Base-by-base conservation (phyloP, 768 basidiomycete genomes). In the Suillus bovinus region DNA sequence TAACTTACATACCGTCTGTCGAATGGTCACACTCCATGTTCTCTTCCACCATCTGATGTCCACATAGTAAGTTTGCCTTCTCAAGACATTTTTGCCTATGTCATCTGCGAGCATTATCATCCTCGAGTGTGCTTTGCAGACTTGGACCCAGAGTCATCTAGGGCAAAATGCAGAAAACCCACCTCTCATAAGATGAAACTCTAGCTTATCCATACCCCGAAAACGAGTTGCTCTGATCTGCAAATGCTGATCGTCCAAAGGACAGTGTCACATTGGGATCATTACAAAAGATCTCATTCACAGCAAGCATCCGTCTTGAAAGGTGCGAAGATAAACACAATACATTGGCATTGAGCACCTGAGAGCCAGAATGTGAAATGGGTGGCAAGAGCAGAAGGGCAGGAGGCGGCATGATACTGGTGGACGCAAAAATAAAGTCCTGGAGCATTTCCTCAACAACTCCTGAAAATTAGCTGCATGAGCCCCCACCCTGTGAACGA, bases 381-480 rank as follows among this genome's bases (percentile, higher is more conserved):
- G 54, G 54, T 4, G 88, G 86, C 0, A 82, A 79, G 17, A 87
- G 75, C 1, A 90, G 89, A 31, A 91, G 82, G 14, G 89, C 81
- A 10, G 88, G 86, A 50, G 87, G 81, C 33, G 80, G 74, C 44
- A 79, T 72, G 67, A 71, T 78, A 27, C 76, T 77, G 0, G 78
- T 78, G 9, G 84, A 82, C 33, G 84, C 88, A 38, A 27, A 55
- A 38, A 36, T 36, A 68, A 94, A 93, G 61, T 83, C 88, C 70
- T 89, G 85, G 44, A 87, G 81, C 17, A 91, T 86, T 67, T 93
- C 93, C 70, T 92, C 88, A 9, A 93, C 89, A 17, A 93, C 91
- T 77, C 85, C 91, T 93, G 73, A 57, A 65, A 52, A 33, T 31
- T 3, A 41, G 27, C 64, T 57, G 27, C 36, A 61, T 59, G 16